Percentiles rank a stretch among this genome's conserved stretches.
Evolutionary conservation across 225 moss, liverwort and hornwort genomes (phyloP).

Genomic region (Lunularia cruciata): DNA sequence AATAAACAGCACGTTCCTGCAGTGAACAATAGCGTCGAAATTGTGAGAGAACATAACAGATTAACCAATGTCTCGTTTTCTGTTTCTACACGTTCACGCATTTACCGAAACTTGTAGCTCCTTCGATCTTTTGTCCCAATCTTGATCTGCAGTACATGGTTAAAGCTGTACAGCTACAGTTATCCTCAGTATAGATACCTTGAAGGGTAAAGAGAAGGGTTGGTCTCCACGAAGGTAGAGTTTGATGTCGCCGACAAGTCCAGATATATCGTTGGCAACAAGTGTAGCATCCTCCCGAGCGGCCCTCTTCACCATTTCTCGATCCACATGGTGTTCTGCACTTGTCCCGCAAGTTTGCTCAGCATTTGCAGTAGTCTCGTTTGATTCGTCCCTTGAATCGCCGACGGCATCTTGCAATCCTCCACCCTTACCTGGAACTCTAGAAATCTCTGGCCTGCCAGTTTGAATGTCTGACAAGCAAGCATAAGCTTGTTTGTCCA

Average conservation of each 20-base stretch:
- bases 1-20: too few species aligned
- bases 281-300: slow-evolving; percentile 8
- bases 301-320: slow-evolving; percentile 19
- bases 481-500: slow-evolving; percentile 37
- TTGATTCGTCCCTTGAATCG: neutral
- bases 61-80: too few species aligned
- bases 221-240: slow-evolving; percentile 31
- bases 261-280: neutral
- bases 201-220: slow-evolving; percentile 38
- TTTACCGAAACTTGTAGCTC: too few species aligned
- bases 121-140: too few species aligned
- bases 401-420: slow-evolving; percentile 14
- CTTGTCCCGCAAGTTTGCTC: slow-evolving; percentile 21
- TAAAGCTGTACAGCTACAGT: too few species aligned
- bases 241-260: slow-evolving; percentile 19
- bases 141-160: too few species aligned
- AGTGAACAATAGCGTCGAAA: too few species aligned
- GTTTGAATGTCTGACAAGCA: slow-evolving; percentile 28
- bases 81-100: too few species aligned
- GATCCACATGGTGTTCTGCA: neutral
- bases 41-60: neutral
- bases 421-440: neutral
- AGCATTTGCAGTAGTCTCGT: slow-evolving; percentile 3
- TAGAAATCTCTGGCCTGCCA: neutral
- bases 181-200: slow-evolving; percentile 30